Conservation (phyloP, 225 moss, liverwort and hornwort species). For the Polytrichum formosum region DNA sequence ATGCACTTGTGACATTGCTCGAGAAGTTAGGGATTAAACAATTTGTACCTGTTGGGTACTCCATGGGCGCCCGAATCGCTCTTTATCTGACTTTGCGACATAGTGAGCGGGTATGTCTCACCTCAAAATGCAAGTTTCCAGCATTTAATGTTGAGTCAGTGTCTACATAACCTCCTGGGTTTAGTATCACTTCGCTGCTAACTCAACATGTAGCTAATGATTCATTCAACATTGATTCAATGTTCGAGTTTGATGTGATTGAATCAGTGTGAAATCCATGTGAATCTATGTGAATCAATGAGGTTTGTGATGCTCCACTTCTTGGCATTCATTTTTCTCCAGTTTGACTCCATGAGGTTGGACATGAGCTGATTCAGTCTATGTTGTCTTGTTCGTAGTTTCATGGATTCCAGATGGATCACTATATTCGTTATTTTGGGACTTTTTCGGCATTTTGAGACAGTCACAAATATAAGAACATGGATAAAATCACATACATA, state of each 20-base stretch:
- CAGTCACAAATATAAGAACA: too few relatives aligned
- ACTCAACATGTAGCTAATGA: too few relatives aligned
- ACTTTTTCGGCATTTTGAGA: too few relatives aligned
- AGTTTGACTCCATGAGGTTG: background rate
- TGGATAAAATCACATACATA: too few relatives aligned
- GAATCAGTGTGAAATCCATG: background rate
- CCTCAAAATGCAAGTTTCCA: too few relatives aligned
- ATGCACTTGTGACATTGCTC: constrained; percentile 52
- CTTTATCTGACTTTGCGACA: constrained; percentile 63
- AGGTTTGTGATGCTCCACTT: background rate
- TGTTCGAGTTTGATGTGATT: background rate
- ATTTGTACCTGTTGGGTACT: constrained; percentile 83
- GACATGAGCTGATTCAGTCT: too few relatives aligned
- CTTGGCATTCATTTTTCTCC: background rate
- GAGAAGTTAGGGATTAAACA: constrained; percentile 28
- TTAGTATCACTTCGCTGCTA: background rate
- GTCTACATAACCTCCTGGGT: background rate
- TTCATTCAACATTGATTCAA: background rate
- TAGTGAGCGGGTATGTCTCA: constrained; percentile 45
- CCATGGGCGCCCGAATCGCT: constrained; percentile 93
- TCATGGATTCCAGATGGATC: background rate
- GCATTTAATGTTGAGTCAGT: background rate
- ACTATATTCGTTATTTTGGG: too few relatives aligned
- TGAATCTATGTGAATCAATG: background rate
- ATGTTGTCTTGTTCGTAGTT: too few relatives aligned